Evolutionary conservation across 2,329 filamentous ascomycete species (phyloP), one percentile per base, ranked within the genome.

Genomic region (Aspergillus tamarii): DNA sequence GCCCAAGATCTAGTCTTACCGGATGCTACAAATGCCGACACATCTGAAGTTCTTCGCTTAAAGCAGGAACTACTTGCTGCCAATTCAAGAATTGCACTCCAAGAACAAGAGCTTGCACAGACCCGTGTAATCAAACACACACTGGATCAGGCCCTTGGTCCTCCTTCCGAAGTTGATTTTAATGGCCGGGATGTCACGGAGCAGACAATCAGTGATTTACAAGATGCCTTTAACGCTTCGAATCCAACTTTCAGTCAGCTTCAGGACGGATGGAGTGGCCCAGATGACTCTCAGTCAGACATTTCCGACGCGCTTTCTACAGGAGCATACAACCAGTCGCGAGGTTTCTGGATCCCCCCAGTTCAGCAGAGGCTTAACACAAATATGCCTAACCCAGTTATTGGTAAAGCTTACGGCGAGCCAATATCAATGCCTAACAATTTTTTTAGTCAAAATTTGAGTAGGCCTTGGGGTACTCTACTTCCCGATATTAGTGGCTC

Each of bases 101-200:
- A 88, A 76, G 85, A 87, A 65, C 83, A 88, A 65, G 86, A 89
- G 74, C 79, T 88, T 63, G 84, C 85, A 57, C 85, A 88, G 70
- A 85, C 83, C 14, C 85, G 85, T 48, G 83, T 87, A 57, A 85
- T 87, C 62, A 86, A 86, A 70, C 84, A 88, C 69, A 88, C 87
- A 23, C 78, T 89, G 67, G 85, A 88, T 64, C 85, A 88, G 70
- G 82, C 82, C 59, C 80, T 87, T 67, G 83, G 83, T 16, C 80
- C 84, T 63, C 80, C 84, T 8, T 85, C 84, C 34, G 84, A 87
- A 66, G 75, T 77, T 45, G 84, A 85, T 61, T 85, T 84, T 67
- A 77, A 75, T 61, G 74, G 75, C 46, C 81, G 76, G 61, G 83
- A 86, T 55, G 76, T 84, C 30, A 82, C 78, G 9, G 83, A 85